Evolutionary conservation across 2,329 filamentous ascomycete species (phyloP), one percentile per base, ranked within the genome.

Genomic region (Tolypocladium cylindrosporum): DNA sequence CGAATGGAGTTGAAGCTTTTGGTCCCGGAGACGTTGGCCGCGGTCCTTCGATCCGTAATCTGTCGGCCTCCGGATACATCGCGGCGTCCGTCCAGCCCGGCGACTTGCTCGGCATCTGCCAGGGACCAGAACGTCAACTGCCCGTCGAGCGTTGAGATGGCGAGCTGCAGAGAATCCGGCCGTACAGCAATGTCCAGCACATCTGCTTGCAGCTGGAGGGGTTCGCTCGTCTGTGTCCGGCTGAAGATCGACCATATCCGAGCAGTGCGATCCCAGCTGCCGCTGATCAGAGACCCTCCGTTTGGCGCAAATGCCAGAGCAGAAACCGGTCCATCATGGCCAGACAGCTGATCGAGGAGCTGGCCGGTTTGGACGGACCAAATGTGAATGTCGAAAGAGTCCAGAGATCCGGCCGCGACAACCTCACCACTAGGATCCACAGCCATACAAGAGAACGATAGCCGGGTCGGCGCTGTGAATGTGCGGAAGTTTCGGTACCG

Each of bases 331-430:
- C 93, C 94, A 74, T 99, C 93, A 65, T 99, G 94, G 1, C 94
- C 95, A 8, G 92, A 83, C 31, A 99, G 79, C 63, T 88, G 88
- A 70, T 99, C 94, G 7, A 99, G 84, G 21, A 99, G 79, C 71
- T 99, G 94, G 3, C 94, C 94, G 0, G 93, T 99, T 70, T 99
- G 94, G 4, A 99, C 95, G 6, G 91, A 97, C 94, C 94, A 99
- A 61, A 99, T 89, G 73, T 99, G 92, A 55, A 99, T 90, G 68
- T 97, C 93, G 64, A 97, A 97, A 5, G 92, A 96, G 71, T 99
- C 94, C 19, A 96, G 80, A 1, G 93, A 97, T 2, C 93, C 94
- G 11, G 94, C 94, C 60, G 93, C 96, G 3, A 99, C 89, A 10
- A 99, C 90, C 72, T 99, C 95, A 56, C 94, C 94, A 62, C 91